These are phyloP conservation scores for Lactarius deliciosus DNA, from an alignment of 768 basidiomycete genomes.

Conservation along the genomic window DNA sequence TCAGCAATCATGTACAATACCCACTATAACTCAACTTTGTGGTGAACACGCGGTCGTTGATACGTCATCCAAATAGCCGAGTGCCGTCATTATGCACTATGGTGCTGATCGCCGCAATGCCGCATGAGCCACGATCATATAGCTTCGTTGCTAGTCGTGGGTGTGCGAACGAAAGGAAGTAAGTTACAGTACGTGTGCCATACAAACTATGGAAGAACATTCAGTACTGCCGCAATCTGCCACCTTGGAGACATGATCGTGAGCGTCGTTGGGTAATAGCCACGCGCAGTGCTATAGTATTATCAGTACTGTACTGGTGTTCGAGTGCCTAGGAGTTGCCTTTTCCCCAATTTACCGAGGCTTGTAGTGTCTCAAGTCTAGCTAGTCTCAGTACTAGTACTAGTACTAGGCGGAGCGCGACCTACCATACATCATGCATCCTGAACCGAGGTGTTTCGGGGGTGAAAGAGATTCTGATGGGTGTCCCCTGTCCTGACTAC, in stretches of 20 bases:
- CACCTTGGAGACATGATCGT: background rate
- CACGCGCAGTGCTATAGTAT: no score
- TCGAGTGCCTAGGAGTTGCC: no score
- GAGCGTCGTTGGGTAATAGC: background rate
- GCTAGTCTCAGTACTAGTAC: no score
- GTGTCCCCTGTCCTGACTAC: background rate
- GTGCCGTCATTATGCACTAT: background rate
- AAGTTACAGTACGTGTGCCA: background rate
- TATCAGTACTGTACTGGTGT: no score
- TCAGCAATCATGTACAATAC: background rate
- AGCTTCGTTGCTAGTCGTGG: background rate
- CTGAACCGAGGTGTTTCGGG: no score
- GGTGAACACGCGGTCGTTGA: background rate
- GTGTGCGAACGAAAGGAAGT: background rate
- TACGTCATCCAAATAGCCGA: background rate
- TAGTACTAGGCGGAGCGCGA: no score
- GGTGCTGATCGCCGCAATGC: background rate
- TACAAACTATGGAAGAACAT: background rate
- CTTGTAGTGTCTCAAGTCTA: no score
- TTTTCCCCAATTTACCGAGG: no score
- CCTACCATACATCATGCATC: no score
- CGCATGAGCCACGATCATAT: background rate
- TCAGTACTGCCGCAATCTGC: background rate
- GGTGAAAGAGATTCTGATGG: no score
- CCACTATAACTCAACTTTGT: slow-evolving; percentile 1